A percentile compares a stretch with the other conserved stretches of the same genome.
Evolutionary conservation across 148 eudicot species (phyloP).

Genomic region (Diospyros lotus): DNA sequence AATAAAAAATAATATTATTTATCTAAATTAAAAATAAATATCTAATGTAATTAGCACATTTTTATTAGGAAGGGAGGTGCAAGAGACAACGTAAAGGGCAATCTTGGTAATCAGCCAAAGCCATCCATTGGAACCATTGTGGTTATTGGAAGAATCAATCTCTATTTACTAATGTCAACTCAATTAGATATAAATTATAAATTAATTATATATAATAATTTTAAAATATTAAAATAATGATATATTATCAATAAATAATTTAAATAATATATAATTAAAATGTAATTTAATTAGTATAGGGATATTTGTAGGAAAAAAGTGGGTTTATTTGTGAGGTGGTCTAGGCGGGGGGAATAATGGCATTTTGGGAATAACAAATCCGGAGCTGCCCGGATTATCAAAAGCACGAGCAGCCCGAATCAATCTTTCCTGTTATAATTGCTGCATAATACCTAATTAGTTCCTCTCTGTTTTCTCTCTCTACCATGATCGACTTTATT

Average conservation of each 20-base stretch:
- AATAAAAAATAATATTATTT: too few relatives aligned
- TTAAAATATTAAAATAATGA: too few relatives aligned
- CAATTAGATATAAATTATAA: too few relatives aligned
- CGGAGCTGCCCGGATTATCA: constrained; percentile 1
- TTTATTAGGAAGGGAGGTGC: background rate
- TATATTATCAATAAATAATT: too few relatives aligned
- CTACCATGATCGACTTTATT: background rate
- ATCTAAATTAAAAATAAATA: too few relatives aligned
- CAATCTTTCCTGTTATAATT: background rate
- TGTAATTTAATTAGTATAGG: background rate
- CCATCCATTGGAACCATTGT: too few relatives aligned
- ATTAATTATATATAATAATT: too few relatives aligned
- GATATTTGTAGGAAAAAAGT: background rate
- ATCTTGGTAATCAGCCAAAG: background rate
- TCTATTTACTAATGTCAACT: too few relatives aligned
- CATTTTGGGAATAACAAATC: background rate
- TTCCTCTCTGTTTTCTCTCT: background rate
- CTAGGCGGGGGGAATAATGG: background rate
- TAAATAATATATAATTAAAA: background rate
- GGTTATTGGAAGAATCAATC: too few relatives aligned
- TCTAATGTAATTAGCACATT: too few relatives aligned
- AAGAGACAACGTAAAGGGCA: background rate
- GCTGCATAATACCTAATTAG: constrained; percentile 6
- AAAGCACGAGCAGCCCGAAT: background rate
- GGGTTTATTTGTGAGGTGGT: too few relatives aligned